Percentiles rank a stretch among this genome's conserved stretches.
phyloP scores from a whole-genome alignment of 1,284 basidiomycete species.

The Puccinia triticina region DNA sequence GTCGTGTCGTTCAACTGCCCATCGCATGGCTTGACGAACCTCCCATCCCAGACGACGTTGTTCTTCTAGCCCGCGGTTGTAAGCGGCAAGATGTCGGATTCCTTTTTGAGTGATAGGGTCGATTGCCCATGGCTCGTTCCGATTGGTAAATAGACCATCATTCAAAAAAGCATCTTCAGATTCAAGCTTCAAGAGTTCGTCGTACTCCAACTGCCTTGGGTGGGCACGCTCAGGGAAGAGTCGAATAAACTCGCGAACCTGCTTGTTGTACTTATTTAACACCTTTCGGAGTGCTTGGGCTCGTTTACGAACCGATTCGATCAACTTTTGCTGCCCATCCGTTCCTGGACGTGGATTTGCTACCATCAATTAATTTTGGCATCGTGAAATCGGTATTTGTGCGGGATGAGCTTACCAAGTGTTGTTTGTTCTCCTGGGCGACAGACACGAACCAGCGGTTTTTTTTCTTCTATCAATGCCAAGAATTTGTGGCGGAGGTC shows the following conservation, averaged over 20 bases:
- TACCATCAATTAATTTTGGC: no score
- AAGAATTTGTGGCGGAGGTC: no score
- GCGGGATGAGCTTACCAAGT: no score
- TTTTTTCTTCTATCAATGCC: no score
- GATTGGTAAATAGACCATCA: conserved; percentile 23
- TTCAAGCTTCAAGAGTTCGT: background rate
- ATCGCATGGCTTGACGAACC: conserved; percentile 6
- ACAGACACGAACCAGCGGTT: no score
- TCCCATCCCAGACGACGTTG: conserved; percentile 18
- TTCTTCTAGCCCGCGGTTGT: conserved; percentile 8
- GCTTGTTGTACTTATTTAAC: no score
- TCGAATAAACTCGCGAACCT: no score
- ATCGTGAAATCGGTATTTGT: no score
- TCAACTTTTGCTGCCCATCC: conserved; percentile 1
- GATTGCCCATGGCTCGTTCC: background rate
- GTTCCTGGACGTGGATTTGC: no score
- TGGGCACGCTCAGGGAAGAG: no score
- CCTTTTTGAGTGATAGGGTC: conserved; percentile 22
- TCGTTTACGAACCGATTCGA: background rate
- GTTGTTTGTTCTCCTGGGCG: no score
- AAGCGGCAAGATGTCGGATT: background rate
- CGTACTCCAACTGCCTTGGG: background rate
- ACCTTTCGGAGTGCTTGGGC: background rate
- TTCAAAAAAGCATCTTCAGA: conserved; percentile 29
- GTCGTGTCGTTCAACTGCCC: background rate